A percentile compares a stretch with the other conserved stretches of the same genome.
phyloP scores from a whole-genome alignment of 768 basidiomycete genomes.

The Suillus cothurnatus region DNA sequence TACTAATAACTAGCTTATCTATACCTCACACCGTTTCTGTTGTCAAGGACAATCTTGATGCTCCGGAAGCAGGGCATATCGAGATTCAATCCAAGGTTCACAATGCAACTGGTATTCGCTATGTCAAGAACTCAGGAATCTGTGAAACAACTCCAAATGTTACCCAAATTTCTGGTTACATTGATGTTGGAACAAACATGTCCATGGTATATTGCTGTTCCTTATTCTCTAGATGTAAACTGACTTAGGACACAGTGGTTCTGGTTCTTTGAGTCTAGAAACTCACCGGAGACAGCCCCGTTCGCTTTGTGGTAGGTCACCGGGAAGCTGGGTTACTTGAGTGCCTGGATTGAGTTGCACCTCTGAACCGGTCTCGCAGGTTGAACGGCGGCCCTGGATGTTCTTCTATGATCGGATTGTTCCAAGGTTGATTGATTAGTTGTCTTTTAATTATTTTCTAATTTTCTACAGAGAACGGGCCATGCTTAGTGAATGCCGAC shows the following conservation, averaged over 20 bases:
- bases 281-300: slow-evolving; percentile 60
- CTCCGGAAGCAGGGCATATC: background rate
- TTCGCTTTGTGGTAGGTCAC: slow-evolving; percentile 60
- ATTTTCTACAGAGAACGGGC: slow-evolving; percentile 54
- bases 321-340: background rate
- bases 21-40: slow-evolving; percentile 5
- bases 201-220: slow-evolving; percentile 48
- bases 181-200: slow-evolving; percentile 57
- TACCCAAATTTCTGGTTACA: slow-evolving; percentile 63
- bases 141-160: slow-evolving; percentile 70
- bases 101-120: slow-evolving; percentile 41
- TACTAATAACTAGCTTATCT: slow-evolving; percentile 11
- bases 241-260: slow-evolving; percentile 57
- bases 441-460: background rate
- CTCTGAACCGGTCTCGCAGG: slow-evolving; percentile 30
- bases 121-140: slow-evolving; percentile 58
- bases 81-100: slow-evolving; percentile 23
- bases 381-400: slow-evolving; percentile 65
- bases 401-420: slow-evolving; percentile 65
- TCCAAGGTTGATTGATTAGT: slow-evolving; percentile 47
- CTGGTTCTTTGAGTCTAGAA: slow-evolving; percentile 72
- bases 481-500: slow-evolving; percentile 60
- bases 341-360: background rate
- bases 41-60: background rate
- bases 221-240: background rate